A percentile compares a stretch with the other conserved stretches of the same genome.
Evolutionary conservation across 2,329 filamentous ascomycete species (phyloP).

Genomic region (Chaetothyriales sp.): DNA sequence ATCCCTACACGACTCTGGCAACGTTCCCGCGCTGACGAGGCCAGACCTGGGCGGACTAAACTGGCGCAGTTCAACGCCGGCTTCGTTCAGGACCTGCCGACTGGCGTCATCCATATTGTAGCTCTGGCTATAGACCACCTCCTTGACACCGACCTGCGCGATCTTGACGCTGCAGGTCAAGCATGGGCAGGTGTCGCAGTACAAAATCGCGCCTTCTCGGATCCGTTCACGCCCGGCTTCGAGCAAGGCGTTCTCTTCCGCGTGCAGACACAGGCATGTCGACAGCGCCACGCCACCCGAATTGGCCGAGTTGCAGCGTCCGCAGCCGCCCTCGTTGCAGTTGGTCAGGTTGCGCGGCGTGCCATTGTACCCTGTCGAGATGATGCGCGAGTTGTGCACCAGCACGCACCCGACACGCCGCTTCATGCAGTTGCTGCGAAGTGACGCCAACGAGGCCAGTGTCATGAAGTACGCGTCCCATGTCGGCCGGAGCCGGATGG

Average conservation of each 20-base stretch:
- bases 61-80: slow-evolving; percentile 71
- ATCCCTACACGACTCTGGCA: neutral
- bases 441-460: slow-evolving; percentile 77
- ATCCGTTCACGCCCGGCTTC: slow-evolving; percentile 89
- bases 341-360: slow-evolving; percentile 82
- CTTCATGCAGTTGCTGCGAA: slow-evolving; percentile 96
- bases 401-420: slow-evolving; percentile 87
- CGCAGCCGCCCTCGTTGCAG: slow-evolving; percentile 83
- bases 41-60: slow-evolving; percentile 34
- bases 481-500: slow-evolving; percentile 64
- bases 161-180: slow-evolving; percentile 98
- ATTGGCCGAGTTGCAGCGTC: slow-evolving; percentile 60
- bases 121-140: slow-evolving; percentile 85
- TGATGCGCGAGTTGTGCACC: slow-evolving; percentile 63
- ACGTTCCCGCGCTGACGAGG: slow-evolving; percentile 4
- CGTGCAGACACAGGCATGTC: slow-evolving; percentile 92
- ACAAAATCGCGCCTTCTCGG: slow-evolving; percentile 64
- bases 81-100: slow-evolving; percentile 65
- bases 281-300: slow-evolving; percentile 57
- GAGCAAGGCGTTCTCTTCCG: slow-evolving; percentile 90
- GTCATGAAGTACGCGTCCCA: slow-evolving; percentile 99
- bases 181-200: slow-evolving; percentile 93
- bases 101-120: slow-evolving; percentile 90
- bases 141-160: slow-evolving; percentile 83
- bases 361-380: slow-evolving; percentile 93